Evolutionary conservation across 306 rosid species (phyloP).

Genomic region (Citrullus colocynthis): DNA sequence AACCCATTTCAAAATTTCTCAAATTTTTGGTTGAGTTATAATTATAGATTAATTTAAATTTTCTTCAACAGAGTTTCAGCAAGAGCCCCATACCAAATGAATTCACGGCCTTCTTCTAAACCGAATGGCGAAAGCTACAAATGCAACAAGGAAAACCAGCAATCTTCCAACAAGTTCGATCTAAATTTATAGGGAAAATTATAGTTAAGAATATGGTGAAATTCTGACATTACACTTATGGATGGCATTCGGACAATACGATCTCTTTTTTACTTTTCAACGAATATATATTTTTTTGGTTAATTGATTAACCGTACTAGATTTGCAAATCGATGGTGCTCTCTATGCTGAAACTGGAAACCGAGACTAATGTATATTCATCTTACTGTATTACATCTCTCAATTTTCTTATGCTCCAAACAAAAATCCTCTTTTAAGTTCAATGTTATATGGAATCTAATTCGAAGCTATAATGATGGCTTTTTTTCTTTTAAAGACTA

Average conservation of each 20-base stretch:
- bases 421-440: no score
- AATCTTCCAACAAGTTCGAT: not conserved
- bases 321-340: not conserved
- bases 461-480: no score
- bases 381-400: no score
- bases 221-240: not conserved
- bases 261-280: no score
- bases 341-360: no score
- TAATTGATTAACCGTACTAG: not conserved
- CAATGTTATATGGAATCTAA: no score
- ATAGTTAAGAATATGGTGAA: not conserved
- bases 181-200: not conserved
- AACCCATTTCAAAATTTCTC: not conserved
- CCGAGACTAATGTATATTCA: not conserved
- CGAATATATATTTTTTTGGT: not conserved
- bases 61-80: slow-evolving; percentile 33
- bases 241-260: no score
- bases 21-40: not conserved
- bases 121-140: not conserved
- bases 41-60: not conserved
- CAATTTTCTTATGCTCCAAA: no score
- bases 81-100: slow-evolving; percentile 58
- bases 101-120: not conserved
- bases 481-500: no score
- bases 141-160: not conserved